Base-by-base conservation (phyloP, 2,329 filamentous ascomycete species). In the Fusarium dimerum region DNA sequence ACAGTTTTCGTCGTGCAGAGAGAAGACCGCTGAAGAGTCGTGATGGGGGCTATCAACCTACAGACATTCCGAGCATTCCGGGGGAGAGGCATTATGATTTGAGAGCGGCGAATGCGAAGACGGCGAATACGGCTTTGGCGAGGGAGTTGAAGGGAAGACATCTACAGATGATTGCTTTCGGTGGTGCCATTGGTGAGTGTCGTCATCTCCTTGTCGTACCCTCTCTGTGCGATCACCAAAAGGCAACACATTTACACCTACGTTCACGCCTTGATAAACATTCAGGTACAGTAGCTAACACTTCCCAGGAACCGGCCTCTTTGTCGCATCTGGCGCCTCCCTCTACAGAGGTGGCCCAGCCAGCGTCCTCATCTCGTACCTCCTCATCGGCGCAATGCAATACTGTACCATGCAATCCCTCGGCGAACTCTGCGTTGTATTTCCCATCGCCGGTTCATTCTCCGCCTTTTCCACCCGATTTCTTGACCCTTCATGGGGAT, bases 131-230 rank as follows among this genome's bases (percentile, higher is more conserved):
- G 46, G 85, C 87, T 6, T 78, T 97, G 45, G 85, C 89, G 48
- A 80, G 92, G 65, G 87, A 85, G 69, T 74, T 96, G 61, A 94
- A 94, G 73, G 85, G 86, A 12, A 80, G 92, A 45, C 93, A 97
- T 76, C 70, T 97, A 67, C 92, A 97, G 76, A 97, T 97, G 93
- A 97, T 97, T 78, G 93, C 93, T 5, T 96, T 97, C 62, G 92
- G 92, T 57, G 92, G 92, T 47, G 92, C 89, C 12, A 96, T 96
- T 66, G 89, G 89, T 84, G 74, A 40, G 71, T 58, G 11, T 29
- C 20, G 7, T 26, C 5, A 26, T 26, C 26, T 29, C 41, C 8
- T 20, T 26, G 7, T 34, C 20, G 7, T 26, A 26, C 7, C 20
- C 20, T 26, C 20, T 26, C 29, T 42, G 12, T 36, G 10, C 32